These are phyloP conservation scores for Termitomyces sp. DNA, from an alignment of 768 basidiomycete species.

Conservation along the genomic window DNA sequence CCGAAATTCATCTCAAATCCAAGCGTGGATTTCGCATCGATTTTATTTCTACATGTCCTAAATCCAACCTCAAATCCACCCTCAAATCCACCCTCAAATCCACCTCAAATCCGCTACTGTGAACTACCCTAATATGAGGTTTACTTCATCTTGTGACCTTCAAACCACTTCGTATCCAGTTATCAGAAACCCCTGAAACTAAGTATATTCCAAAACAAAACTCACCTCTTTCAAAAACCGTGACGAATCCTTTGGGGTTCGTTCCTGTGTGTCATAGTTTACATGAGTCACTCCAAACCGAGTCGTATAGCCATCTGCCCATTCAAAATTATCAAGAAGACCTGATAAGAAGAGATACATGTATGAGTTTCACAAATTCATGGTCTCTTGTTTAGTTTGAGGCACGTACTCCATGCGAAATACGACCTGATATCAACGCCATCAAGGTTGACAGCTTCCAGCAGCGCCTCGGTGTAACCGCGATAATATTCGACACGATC, in stretches of 20 bases:
- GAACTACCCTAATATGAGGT: no score
- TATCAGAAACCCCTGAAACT: not conserved
- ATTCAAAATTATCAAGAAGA: slow-evolving; percentile 69
- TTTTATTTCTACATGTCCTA: no score
- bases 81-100: no score
- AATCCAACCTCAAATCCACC: no score
- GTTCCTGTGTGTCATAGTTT: slow-evolving; percentile 60
- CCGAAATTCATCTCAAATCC: no score
- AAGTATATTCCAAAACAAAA: not conserved
- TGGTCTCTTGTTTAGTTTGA: not conserved
- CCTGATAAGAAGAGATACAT: slow-evolving; percentile 28
- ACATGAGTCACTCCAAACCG: slow-evolving; percentile 72
- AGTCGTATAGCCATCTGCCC: slow-evolving; percentile 65
- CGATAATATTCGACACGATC: slow-evolving; percentile 64
- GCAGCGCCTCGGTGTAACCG: slow-evolving; percentile 48
- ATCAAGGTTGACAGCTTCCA: slow-evolving; percentile 52
- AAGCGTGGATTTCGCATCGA: no score
- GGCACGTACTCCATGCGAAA: slow-evolving; percentile 61
- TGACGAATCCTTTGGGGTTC: slow-evolving; percentile 60
- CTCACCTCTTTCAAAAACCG: slow-evolving; percentile 41
- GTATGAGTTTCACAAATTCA: not conserved
- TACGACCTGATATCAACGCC: slow-evolving; percentile 57
- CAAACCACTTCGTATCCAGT: slow-evolving; percentile 13
- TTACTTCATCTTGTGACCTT: not conserved
- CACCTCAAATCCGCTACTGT: no score